Percentiles rank a stretch among this genome's conserved stretches.
Evolutionary conservation across 257 asterid species (phyloP).

Genomic region (Nicotiana sylvestris): DNA sequence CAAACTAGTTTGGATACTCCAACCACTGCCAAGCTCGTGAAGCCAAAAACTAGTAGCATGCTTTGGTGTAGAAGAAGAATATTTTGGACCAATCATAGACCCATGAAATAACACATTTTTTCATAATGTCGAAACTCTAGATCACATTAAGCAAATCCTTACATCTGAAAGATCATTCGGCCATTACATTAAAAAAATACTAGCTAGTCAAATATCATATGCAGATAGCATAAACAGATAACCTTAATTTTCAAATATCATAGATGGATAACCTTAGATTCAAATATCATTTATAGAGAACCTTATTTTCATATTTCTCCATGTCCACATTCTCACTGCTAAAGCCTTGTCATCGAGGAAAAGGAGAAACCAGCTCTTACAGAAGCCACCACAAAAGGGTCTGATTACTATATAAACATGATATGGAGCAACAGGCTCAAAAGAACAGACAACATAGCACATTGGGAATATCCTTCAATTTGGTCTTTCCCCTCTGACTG

Average conservation of each 20-base stretch:
- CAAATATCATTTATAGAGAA: background rate
- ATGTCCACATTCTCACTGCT: background rate
- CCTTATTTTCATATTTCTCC: constrained; percentile 3
- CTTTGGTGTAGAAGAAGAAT: background rate
- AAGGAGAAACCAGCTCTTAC: background rate
- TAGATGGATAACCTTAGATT: background rate
- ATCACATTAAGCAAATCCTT: constrained; percentile 4
- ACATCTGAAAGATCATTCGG: background rate
- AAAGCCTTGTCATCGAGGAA: background rate
- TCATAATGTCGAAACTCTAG: background rate
- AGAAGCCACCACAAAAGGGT: background rate
- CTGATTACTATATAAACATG: background rate
- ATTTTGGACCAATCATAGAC: background rate
- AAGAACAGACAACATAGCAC: background rate
- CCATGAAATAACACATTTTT: background rate
- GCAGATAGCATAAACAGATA: too few species aligned
- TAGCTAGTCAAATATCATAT: background rate
- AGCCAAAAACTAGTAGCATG: background rate
- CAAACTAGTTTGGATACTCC: background rate
- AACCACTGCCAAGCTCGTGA: background rate
- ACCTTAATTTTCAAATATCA: background rate
- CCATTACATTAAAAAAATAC: too few species aligned
- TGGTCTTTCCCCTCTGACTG: constrained; percentile 2
- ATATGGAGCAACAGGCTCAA: background rate
- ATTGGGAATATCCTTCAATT: background rate